Evolutionary conservation across 179 eudicot species (phyloP).

Genomic region (Vitellaria paradoxa): DNA sequence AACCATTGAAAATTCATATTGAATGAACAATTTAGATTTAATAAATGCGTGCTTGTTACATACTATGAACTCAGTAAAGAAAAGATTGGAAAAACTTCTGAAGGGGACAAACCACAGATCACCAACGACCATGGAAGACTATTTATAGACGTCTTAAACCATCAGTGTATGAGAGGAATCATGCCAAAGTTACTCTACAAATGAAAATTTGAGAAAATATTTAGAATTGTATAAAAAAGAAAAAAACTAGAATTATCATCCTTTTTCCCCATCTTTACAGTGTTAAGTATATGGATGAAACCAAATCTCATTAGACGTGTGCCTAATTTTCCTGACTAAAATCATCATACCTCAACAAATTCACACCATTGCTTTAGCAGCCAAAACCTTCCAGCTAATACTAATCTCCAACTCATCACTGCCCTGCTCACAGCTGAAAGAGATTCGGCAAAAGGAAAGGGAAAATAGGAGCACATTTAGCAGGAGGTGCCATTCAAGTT

Average conservation of each 20-base stretch:
- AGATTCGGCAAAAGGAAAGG: background rate
- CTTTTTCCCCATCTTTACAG: background rate
- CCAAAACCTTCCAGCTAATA: conserved; percentile 85
- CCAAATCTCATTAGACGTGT: background rate
- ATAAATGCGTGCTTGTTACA: background rate
- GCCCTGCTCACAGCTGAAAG: conserved; percentile 83
- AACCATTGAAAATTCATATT: background rate
- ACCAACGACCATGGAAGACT: background rate
- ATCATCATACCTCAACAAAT: conserved; percentile 65
- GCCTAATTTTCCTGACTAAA: background rate
- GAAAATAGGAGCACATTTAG: background rate
- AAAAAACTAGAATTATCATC: background rate
- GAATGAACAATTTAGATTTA: background rate
- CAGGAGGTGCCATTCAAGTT: background rate
- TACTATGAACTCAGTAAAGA: background rate
- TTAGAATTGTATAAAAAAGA: background rate
- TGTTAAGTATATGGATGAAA: background rate
- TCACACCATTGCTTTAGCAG: conserved; percentile 87
- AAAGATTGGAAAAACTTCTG: background rate
- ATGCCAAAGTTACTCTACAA: background rate
- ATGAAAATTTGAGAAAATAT: background rate
- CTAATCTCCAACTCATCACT: conserved; percentile 73
- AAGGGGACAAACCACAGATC: background rate
- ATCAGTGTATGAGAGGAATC: background rate
- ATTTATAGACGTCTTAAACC: background rate